Evolutionary conservation across 192 early-diverging fungal species (phyloP).

Genomic region (Gigaspora rosea): DNA sequence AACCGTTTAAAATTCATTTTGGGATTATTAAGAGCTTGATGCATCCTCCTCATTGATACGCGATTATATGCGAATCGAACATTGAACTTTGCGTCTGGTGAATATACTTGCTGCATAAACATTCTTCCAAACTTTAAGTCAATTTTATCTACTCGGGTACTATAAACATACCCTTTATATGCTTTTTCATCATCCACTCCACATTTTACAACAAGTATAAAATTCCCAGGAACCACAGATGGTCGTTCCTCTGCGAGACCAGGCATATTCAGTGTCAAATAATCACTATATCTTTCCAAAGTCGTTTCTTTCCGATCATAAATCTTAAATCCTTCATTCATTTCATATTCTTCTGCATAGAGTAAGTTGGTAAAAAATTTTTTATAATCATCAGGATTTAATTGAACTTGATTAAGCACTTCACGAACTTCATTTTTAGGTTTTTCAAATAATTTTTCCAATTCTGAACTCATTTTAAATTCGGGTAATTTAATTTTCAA

Average conservation of each 20-base stretch:
- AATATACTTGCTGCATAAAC: not conserved
- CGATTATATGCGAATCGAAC: not conserved
- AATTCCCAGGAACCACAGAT: not conserved
- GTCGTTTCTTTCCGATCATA: not conserved
- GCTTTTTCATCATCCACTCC: not conserved
- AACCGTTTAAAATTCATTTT: not conserved
- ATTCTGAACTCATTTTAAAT: not conserved
- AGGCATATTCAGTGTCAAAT: not conserved
- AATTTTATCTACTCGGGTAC: not conserved
- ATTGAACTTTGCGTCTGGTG: not conserved
- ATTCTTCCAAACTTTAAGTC: not conserved
- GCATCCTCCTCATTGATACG: not conserved
- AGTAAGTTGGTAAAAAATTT: not conserved
- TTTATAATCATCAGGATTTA: not conserved
- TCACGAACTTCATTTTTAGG: not conserved
- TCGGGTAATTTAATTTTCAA: not conserved
- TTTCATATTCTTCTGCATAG: not conserved
- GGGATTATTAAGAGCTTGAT: not conserved
- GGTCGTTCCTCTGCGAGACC: not conserved
- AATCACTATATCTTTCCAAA: not conserved
- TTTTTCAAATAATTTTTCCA: not conserved
- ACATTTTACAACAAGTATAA: not conserved
- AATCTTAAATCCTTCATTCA: not conserved
- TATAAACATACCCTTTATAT: not conserved
- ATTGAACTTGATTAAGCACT: not conserved